Evolutionary conservation across 2,329 filamentous ascomycete genomes (phyloP), one percentile per base, ranked within the genome.

Genomic region (Intubia oerlemansii): DNA sequence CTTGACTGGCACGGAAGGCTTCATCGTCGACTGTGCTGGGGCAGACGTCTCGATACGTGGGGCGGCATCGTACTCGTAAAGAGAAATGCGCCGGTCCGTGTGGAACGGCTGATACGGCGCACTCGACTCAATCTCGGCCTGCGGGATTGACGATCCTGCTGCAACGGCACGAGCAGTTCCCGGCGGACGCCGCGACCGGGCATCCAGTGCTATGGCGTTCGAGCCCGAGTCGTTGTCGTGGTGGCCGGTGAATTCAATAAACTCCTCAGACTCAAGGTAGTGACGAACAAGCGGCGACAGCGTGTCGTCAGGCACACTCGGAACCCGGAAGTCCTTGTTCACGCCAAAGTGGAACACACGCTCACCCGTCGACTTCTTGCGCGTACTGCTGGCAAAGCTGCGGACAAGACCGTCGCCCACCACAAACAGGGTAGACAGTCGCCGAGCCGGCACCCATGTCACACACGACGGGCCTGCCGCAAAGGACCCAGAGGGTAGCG

Each of bases 51-150:
- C 13, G 10, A 7, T 7, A 10, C 2, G n/a, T 5, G 19, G 5
- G 4, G 17, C 6, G 8, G 41, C 37, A 20, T 44, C 50, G 43
- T 74, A 78, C 24, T 81, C 63, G 39, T 71, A 77, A 17, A 93
- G 57, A n/a, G 62, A 67, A 25, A 95, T 78, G 4, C 85, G 69
- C 31, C 70, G 66, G 43, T 95, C 84, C 0, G 84, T 88, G 46
- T 95, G 85, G 54, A 95, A 93, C 1, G 88, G 85, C 42, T 92
- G 84, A 42, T 92, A 95, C 3, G 85, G 81, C 5, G 84, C 78
- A 43, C 85, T 93, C 2, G 85, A 92, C 45, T 98, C 88, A 38
- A 92, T 90, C 54, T 93, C 84, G 5, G 80, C 81, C 38, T 73
- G 66, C 1, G 69, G 68, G 32, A 66, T 84, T 45, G 54, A 76